Conservation (phyloP, 2,329 filamentous ascomycete genomes). For the Canariomyces notabilis region DNA sequence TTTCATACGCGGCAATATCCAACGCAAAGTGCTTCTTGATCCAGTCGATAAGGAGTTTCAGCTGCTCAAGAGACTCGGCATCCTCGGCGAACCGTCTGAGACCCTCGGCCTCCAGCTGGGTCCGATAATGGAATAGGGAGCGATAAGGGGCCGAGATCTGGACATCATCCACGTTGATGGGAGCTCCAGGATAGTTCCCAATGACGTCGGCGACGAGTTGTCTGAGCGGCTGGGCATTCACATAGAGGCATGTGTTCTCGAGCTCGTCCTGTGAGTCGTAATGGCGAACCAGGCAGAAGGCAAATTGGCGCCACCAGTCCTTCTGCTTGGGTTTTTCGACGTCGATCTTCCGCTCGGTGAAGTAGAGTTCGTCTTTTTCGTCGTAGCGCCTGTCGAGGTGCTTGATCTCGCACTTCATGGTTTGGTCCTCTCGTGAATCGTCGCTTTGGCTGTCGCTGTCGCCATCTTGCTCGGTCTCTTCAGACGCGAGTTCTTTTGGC, state of each 20-base stretch:
- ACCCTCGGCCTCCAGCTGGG: constrained; percentile 26
- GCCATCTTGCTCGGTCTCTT: not conserved
- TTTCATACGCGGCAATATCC: constrained; percentile 26
- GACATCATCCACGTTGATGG: constrained; percentile 27
- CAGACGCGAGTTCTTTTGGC: not conserved
- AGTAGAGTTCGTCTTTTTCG: constrained; percentile 27
- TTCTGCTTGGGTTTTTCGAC: constrained; percentile 22
- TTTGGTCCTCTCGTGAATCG: constrained; percentile 22
- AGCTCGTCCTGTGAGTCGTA: constrained; percentile 21
- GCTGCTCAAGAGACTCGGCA: constrained; percentile 24
- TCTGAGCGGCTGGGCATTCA: constrained; percentile 29
- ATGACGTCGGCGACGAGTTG: constrained; percentile 28
- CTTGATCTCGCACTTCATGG: constrained; percentile 30
- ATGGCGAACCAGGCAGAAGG: constrained; percentile 28
- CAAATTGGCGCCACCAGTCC: constrained; percentile 30
- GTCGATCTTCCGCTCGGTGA: constrained; percentile 24
- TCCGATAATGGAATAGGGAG: constrained; percentile 27
- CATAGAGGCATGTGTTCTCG: constrained; percentile 25
- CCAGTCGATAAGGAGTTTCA: constrained; percentile 28
- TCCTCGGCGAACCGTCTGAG: constrained; percentile 27
- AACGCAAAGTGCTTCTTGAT: constrained; percentile 29
- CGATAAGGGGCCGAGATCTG: constrained; percentile 26
- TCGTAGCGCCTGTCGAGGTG: constrained; percentile 26
- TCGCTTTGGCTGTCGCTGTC: constrained; percentile 6
- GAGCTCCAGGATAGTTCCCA: constrained; percentile 26